Conservation (phyloP, 129 eudicot genomes). For the Saposhnikovia divaricata region DNA sequence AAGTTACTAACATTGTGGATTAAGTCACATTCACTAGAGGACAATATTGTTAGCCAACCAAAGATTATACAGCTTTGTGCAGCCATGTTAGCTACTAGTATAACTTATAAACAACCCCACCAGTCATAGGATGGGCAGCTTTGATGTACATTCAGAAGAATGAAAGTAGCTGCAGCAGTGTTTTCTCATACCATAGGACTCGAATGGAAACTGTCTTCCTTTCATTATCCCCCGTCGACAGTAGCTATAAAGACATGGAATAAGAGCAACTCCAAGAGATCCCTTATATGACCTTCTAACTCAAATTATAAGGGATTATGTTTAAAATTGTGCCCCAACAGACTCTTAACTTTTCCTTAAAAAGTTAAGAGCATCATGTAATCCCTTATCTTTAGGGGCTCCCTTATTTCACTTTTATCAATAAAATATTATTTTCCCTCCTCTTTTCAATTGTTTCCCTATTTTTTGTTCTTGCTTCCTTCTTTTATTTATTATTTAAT, state of each 20-base stretch:
- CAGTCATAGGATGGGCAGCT: neutral
- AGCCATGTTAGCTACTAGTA: neutral
- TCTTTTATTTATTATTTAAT: too few relatives aligned
- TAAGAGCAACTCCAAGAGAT: too few relatives aligned
- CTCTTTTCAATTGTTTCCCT: too few relatives aligned
- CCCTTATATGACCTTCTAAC: too few relatives aligned
- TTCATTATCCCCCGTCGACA: neutral
- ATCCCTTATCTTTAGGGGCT: too few relatives aligned
- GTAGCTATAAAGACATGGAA: neutral
- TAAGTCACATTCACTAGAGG: neutral
- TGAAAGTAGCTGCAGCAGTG: neutral
- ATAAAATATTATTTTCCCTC: too few relatives aligned
- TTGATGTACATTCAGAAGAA: neutral
- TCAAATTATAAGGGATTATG: too few relatives aligned
- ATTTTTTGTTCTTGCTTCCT: too few relatives aligned
- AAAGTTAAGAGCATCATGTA: too few relatives aligned
- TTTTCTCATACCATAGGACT: neutral
- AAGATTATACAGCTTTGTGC: neutral
- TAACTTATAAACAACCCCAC: neutral
- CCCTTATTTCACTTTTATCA: too few relatives aligned
- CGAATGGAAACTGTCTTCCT: neutral
- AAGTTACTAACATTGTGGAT: neutral
- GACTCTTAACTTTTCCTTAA: too few relatives aligned
- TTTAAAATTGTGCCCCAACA: too few relatives aligned
- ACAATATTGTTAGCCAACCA: neutral